Conservation (phyloP, 176 grass and related monocot genomes). For the Tillandsia fasciculata region DNA sequence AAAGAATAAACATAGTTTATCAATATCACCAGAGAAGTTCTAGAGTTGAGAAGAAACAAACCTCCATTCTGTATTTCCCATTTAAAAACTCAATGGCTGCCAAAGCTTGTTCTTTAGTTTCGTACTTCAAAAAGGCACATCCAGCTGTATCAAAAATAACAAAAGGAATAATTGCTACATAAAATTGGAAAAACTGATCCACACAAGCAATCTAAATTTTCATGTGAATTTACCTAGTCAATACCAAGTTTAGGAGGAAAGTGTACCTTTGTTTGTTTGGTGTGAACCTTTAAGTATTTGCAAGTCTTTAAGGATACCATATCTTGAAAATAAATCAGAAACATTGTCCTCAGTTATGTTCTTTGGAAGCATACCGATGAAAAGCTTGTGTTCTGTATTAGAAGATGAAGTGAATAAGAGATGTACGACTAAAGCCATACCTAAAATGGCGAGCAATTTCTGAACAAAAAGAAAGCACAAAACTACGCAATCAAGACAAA, state of each 20-base stretch:
- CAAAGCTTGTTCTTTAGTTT: constrained; percentile 91
- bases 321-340: constrained; percentile 59
- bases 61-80: constrained; percentile 49
- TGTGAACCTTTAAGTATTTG: constrained; percentile 96
- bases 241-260: constrained; percentile 13
- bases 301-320: constrained; percentile 93
- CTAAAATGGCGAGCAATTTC: not conserved
- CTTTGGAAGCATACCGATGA: constrained; percentile 99
- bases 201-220: not conserved
- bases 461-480: not conserved
- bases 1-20: not conserved
- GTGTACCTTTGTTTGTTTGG: constrained; percentile 89
- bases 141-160: constrained; percentile 46
- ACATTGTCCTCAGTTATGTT: constrained; percentile 70
- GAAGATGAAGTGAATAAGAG: not conserved
- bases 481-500: not conserved
- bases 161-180: constrained; percentile 18
- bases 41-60: constrained; percentile 14
- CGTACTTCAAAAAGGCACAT: constrained; percentile 94
- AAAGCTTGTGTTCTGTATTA: constrained; percentile 86
- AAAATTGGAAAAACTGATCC: constrained; percentile 6
- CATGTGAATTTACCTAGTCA: not conserved
- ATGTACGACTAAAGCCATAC: not conserved
- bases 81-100: constrained; percentile 82
- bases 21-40: not conserved